Evolutionary conservation across 768 basidiomycete species (phyloP), one percentile per base, ranked within the genome.

Genomic region (Podaxis rugospora): DNA sequence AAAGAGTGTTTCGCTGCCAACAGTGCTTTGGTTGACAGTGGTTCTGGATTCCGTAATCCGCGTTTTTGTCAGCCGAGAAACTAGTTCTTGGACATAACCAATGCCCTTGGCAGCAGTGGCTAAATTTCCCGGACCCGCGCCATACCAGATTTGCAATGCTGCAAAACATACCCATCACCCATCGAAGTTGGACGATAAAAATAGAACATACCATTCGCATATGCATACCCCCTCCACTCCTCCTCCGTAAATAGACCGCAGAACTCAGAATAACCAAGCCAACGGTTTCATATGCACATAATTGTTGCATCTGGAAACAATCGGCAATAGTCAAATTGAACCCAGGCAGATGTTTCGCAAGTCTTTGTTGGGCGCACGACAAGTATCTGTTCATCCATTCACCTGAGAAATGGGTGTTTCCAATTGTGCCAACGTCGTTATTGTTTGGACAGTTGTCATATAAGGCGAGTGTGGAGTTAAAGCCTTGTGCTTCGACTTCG

Each of bases 211-310:
- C 76, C 74, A 57, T 67, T 67, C 14, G 82, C 76, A 60, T 93
- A 92, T 65, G 88, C 84, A 67, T 84, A 92, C 0, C 86, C 86
- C 66, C 86, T 80, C 91, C 90, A 93, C 68, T 93, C 92, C 35
- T 87, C 84, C 66, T 89, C 80, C 0, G 89, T 90, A 71, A 93
- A 93, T 13, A 93, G 71, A 46, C 80, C 82, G 63, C 91, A 93
- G 70, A 92, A 93, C 42, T 79, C 75, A 9, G 90, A 91, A 67
- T 85, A 91, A 0, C 89, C 90, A 4, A 92, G 83, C 89, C 82
- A 49, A 92, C 90, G 28, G 91, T 90, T 86, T 92, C 90, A 64
- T 90, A 91, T 6, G 88, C 87, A 65, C 90, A 91, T 64, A 85
- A 73, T 67, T 85, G 80, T 64, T 89, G 88, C 78, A 89, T 82